A percentile compares a stretch with the other conserved stretches of the same genome.
phyloP scores from a whole-genome alignment of 139 green algal genomes.

The Ostreobium quekettii region DNA sequence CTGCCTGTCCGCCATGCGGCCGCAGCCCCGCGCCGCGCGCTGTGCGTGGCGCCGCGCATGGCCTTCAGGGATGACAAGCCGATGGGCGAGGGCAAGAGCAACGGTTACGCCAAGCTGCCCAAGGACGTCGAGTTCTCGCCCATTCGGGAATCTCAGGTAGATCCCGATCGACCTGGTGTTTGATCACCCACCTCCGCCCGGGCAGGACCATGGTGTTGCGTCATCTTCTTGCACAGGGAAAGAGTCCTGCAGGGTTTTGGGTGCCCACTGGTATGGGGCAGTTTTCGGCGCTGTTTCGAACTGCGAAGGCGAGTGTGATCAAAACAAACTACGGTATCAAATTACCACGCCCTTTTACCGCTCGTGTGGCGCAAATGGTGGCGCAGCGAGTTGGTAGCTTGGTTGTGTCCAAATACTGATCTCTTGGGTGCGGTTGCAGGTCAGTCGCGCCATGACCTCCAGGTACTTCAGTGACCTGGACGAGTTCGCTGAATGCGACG shows the following conservation, averaged over 20 bases:
- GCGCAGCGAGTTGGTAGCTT: no score
- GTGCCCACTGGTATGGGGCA: no score
- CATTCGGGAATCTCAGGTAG: constrained; percentile 13
- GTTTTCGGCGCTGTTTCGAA: no score
- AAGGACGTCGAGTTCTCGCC: neutral
- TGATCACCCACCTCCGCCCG: neutral
- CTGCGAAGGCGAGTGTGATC: no score
- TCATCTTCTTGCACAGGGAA: no score
- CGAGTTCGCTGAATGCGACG: constrained; percentile 66
- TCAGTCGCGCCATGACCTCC: constrained; percentile 76
- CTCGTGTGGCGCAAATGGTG: no score
- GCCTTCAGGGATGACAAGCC: constrained; percentile 14
- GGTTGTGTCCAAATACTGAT: neutral
- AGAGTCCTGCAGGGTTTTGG: no score
- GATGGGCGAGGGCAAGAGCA: neutral
- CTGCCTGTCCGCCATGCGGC: neutral
- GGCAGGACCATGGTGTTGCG: no score
- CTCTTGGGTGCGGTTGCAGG: constrained; percentile 27
- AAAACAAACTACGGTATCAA: no score
- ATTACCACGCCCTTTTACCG: neutral
- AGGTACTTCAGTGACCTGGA: constrained; percentile 91
- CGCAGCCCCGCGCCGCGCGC: neutral
- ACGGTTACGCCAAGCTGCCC: neutral
- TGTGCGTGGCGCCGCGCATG: neutral
- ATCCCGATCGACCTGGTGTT: neutral